Evolutionary conservation across 2,329 filamentous ascomycete genomes (phyloP), one percentile per base, ranked within the genome.

Genomic region (Fusarium sp.): DNA sequence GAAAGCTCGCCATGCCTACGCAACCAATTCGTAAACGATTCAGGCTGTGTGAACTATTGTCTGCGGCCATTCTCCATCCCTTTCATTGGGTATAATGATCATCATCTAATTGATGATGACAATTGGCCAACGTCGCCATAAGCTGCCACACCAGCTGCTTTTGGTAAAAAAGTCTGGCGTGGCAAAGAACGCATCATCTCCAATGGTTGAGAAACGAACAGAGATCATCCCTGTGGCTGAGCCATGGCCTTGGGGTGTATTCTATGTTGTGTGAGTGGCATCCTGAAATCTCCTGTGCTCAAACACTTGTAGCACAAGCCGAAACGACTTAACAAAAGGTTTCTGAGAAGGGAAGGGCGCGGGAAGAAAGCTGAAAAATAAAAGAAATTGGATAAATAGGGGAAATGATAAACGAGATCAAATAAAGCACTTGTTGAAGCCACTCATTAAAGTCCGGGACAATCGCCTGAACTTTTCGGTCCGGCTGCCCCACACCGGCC

Each of bases 191-290:
- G 14, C 23, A 12, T 10, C 10, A n/a, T 21, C 38, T 14, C 64
- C 65, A 69, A 69, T 56, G 49, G 21, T 63, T 44, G 25, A 18
- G 37, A 41, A 39, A 14, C 27, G 15, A 37, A n/a, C 29, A 39
- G 19, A n/a, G 41, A 63, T 68, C 62, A 37, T 23, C 45, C 15
- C 18, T 33, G 62, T 66, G 63, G 63, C 63, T 68, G 39, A 35
- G 41, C 29, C 14, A 35, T 35, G 29, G 21, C n/a, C 11, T 11
- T 23, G 41, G 29, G 41, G 48, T 54, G 46, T 25, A 39, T 19
- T 57, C 27, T 27, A 19, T 52, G 35, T 37, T 25, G 31, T 69
- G 41, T 60, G 58, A 69, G 59, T 60, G 31, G 27, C 27, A 44
- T 54, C 14, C 10, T 41, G 46, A 33, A 31, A 37, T 45, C 45